Evolutionary conservation across 345 rosid genomes (phyloP).

Genomic region (Hibiscus trionum): DNA sequence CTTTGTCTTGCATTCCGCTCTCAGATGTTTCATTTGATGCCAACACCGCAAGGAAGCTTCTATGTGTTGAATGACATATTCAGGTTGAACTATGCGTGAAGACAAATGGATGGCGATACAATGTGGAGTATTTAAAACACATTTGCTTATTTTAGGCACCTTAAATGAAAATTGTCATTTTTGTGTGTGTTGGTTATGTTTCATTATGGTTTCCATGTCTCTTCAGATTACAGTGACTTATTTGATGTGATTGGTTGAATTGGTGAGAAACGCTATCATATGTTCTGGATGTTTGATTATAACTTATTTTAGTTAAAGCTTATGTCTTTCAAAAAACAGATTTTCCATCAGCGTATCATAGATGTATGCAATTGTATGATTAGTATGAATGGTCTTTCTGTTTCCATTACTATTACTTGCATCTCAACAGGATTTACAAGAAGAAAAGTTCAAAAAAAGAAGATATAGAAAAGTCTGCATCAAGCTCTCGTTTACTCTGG

Average conservation of each 20-base stretch:
- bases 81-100: conserved; percentile 95
- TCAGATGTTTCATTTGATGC: conserved; percentile 99
- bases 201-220: not conserved
- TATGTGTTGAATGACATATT: conserved; percentile 86
- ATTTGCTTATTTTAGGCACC: conserved; percentile 5
- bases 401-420: not conserved
- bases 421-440: no score
- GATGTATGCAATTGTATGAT: not conserved
- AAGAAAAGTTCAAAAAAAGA: not conserved
- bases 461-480: not conserved
- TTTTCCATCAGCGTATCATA: not conserved
- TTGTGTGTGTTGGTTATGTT: not conserved
- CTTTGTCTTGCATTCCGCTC: conserved; percentile 15
- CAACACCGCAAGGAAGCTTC: conserved; percentile 89
- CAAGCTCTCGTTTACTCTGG: no score
- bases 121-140: not conserved
- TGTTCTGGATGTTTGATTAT: not conserved
- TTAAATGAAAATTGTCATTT: not conserved
- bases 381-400: not conserved
- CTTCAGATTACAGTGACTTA: not conserved
- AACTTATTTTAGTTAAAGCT: not conserved
- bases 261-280: not conserved
- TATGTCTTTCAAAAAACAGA: not conserved
- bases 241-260: conserved; percentile 3
- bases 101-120: conserved; percentile 3